phyloP scores from a whole-genome alignment of 1,284 basidiomycete species.

The Puccinia novopanici region DNA sequence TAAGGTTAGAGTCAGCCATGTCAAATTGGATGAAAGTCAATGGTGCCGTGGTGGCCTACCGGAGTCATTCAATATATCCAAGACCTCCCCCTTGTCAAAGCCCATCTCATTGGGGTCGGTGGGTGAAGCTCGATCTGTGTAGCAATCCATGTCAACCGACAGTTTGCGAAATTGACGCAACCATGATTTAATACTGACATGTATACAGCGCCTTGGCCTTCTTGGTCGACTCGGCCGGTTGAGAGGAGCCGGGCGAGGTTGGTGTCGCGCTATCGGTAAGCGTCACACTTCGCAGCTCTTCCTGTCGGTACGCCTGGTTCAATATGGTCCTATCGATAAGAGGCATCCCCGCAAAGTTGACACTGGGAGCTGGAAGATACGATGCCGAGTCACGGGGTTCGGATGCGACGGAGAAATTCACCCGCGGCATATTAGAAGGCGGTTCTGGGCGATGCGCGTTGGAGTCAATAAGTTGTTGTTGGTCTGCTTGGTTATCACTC shows the following conservation, averaged over 20 bases:
- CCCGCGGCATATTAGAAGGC: neutral
- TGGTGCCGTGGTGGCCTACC: conserved; percentile 58
- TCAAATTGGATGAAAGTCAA: neutral
- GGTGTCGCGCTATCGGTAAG: conserved; percentile 17
- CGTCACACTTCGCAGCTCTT: conserved; percentile 14
- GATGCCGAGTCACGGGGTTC: neutral
- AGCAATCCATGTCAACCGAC: no score
- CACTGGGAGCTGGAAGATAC: neutral
- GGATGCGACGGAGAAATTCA: neutral
- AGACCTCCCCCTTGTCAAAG: conserved; percentile 86
- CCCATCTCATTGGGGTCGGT: conserved; percentile 97
- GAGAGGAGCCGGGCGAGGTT: conserved; percentile 2
- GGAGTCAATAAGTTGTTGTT: neutral
- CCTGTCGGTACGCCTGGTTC: conserved; percentile 24
- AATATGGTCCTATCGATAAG: conserved; percentile 19
- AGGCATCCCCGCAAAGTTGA: neutral
- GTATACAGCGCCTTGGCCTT: conserved; percentile 84
- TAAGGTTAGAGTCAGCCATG: neutral
- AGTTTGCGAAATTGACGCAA: conserved; percentile 16
- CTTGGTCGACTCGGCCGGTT: conserved; percentile 60
- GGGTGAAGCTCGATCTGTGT: conserved; percentile 77
- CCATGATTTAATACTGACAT: conserved; percentile 63
- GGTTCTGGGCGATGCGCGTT: neutral
- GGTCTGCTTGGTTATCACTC: neutral
- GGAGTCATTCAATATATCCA: conserved; percentile 90